These are phyloP conservation scores for Trametes cinnabarina DNA, from an alignment of 768 basidiomycete species.

Conservation along the genomic window DNA sequence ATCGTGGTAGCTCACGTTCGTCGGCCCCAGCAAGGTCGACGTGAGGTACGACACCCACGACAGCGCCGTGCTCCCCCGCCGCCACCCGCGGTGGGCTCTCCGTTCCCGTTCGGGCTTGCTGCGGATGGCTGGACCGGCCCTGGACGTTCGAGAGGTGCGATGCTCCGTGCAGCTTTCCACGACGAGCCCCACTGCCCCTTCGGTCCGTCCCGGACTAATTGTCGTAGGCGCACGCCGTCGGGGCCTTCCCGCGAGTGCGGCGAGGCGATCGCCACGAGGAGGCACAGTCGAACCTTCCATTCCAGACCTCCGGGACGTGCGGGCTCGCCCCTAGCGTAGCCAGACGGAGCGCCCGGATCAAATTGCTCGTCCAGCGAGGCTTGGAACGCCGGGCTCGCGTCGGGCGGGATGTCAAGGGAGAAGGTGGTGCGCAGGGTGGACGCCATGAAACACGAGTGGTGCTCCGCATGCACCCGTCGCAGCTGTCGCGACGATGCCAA, in stretches of 20 bases:
- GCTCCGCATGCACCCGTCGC: constrained; percentile 80
- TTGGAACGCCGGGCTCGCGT: constrained; percentile 85
- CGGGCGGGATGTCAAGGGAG: constrained; percentile 87
- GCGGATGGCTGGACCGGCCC: constrained; percentile 13
- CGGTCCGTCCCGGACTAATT: constrained; percentile 54
- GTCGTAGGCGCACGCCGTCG: constrained; percentile 53
- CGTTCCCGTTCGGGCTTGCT: constrained; percentile 19
- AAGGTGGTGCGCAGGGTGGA: constrained; percentile 80
- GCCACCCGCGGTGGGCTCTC: constrained; percentile 10
- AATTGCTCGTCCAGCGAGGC: constrained; percentile 32
- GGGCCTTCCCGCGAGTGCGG: constrained; percentile 44
- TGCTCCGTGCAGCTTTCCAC: constrained; percentile 55
- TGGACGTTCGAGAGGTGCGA: constrained; percentile 59
- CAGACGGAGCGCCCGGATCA: constrained; percentile 41
- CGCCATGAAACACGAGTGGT: constrained; percentile 72
- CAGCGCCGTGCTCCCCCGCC: constrained; percentile 17
- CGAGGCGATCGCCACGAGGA: constrained; percentile 74
- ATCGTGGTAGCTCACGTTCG: constrained; percentile 56
- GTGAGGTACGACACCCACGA: constrained; percentile 47
- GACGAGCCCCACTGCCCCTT: constrained; percentile 71
- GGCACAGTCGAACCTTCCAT: constrained; percentile 85
- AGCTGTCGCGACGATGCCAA: constrained; percentile 50
- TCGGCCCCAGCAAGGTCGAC: constrained; percentile 37
- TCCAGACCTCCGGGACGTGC: constrained; percentile 66
- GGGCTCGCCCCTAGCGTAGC: constrained; percentile 22